A percentile compares a stretch with the other conserved stretches of the same genome.
Evolutionary conservation across 768 basidiomycete genomes (phyloP).

Genomic region (Chiua virens): DNA sequence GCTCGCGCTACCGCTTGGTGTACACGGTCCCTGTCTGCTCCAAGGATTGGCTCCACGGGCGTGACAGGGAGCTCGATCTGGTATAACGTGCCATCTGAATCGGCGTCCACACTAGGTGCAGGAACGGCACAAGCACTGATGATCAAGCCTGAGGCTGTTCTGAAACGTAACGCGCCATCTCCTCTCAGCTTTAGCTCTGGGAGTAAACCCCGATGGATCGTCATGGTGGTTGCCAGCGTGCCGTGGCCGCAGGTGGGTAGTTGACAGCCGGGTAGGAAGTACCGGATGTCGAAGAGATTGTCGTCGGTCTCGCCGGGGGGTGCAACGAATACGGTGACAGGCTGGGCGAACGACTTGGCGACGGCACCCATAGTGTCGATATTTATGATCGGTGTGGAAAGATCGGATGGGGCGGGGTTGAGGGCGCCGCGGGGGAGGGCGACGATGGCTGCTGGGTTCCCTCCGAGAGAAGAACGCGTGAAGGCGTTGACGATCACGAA

Average conservation of each 20-base stretch:
- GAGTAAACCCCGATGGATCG: slow-evolving; percentile 24
- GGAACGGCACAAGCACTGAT: slow-evolving; percentile 10
- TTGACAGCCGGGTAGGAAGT: slow-evolving; percentile 34
- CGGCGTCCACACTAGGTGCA: not conserved
- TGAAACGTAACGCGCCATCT: slow-evolving; percentile 27
- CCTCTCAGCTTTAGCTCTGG: not conserved
- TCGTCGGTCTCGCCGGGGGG: slow-evolving; percentile 12
- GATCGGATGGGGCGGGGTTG: not conserved
- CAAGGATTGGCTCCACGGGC: slow-evolving; percentile 24
- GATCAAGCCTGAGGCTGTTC: slow-evolving; percentile 30
- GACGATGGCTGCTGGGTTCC: too few relatives aligned
- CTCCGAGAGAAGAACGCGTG: too few relatives aligned
- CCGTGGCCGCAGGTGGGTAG: slow-evolving; percentile 45
- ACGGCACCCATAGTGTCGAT: slow-evolving; percentile 22
- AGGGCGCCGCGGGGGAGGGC: too few relatives aligned
- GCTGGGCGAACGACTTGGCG: slow-evolving; percentile 47
- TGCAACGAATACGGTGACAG: slow-evolving; percentile 39
- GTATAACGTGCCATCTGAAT: slow-evolving; percentile 14
- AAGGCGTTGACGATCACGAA: too few relatives aligned
- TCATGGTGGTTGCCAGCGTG: slow-evolving; percentile 44
- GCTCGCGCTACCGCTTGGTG: slow-evolving; percentile 34
- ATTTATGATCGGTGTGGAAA: not conserved
- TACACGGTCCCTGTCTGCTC: slow-evolving; percentile 33
- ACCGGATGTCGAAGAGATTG: slow-evolving; percentile 38
- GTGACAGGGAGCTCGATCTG: slow-evolving; percentile 40